phyloP scores from a whole-genome alignment of 192 early-diverging fungal species.

The Umbelopsis sp. region DNA sequence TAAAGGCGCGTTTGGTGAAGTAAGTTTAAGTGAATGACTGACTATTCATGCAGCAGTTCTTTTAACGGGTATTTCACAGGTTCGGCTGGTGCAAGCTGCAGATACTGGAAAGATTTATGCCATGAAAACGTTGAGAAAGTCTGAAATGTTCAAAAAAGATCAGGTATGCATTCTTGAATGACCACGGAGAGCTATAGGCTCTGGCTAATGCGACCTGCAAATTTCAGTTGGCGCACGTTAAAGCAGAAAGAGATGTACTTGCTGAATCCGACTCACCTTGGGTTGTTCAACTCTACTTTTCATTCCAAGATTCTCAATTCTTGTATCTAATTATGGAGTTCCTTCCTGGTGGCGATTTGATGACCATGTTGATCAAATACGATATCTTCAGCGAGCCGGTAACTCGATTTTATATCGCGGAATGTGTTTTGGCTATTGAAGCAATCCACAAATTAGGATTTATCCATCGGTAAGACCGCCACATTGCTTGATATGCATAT shows the following conservation, averaged over 20 bases:
- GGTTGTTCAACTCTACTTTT: constrained; percentile 98
- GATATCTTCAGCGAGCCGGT: constrained; percentile 97
- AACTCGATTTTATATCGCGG: constrained; percentile 98
- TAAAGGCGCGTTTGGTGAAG: constrained; percentile 98
- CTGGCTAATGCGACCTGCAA: neutral
- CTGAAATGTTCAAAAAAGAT: constrained; percentile 98
- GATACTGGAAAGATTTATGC: constrained; percentile 99
- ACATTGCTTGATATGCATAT: neutral
- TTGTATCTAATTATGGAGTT: constrained; percentile 99
- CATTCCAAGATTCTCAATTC: constrained; percentile 93
- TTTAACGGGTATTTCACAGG: constrained; percentile 47
- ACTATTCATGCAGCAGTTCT: constrained; percentile 4
- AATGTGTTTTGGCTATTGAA: constrained; percentile 91
- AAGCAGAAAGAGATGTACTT: constrained; percentile 97
- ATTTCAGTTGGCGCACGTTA: constrained; percentile 87
- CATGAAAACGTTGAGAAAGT: constrained; percentile 96
- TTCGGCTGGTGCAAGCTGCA: constrained; percentile 92
- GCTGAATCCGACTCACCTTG: constrained; percentile 96
- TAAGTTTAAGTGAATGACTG: constrained; percentile 27
- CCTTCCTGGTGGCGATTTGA: constrained; percentile 97
- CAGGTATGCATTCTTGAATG: constrained; percentile 56
- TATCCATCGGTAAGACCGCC: constrained; percentile 76
- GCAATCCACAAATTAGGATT: constrained; percentile 94
- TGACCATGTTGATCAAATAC: constrained; percentile 99
- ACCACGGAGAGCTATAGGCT: neutral